Evolutionary conservation across 139 green algal genomes (phyloP), one percentile per base, ranked within the genome.

Genomic region (Chlorella sp.): DNA sequence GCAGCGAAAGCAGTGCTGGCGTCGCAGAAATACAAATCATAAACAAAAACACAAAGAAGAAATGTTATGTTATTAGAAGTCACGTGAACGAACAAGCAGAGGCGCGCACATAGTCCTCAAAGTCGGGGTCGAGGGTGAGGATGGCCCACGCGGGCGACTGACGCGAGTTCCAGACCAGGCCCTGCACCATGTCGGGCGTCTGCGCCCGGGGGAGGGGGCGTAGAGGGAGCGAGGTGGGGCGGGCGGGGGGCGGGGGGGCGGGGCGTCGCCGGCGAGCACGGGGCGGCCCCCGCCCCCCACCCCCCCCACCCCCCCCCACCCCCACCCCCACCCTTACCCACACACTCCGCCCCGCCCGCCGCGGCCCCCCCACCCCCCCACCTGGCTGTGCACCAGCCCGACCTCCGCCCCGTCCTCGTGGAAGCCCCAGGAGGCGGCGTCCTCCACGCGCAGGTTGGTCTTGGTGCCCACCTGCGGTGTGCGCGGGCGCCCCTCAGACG

Each of bases 41-140:
- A n/a, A n/a, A n/a, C n/a, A n/a, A n/a, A n/a, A n/a, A n/a, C n/a
- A n/a, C n/a, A n/a, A n/a, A n/a, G n/a, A n/a, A n/a, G n/a, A n/a
- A n/a, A n/a, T n/a, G n/a, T n/a, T n/a, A n/a, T n/a, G n/a, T n/a
- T n/a, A n/a, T n/a, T n/a, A n/a, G n/a, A n/a, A n/a, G n/a, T n/a
- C n/a, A n/a, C n/a, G n/a, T n/a, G n/a, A n/a, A n/a, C n/a, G n/a
- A n/a, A n/a, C n/a, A n/a, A n/a, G n/a, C n/a, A n/a, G n/a, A n/a
- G n/a, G n/a, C n/a, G n/a, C n/a, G 8, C n/a, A 77, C 23, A 14
- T 61, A 62, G 58, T 8, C 15, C 42, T 66, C 50, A 70, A 77
- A 77, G 42, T 60, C 53, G 41, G 70, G 70, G 51, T 77, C 46
- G 23, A 67, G 27, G 12, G 63, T 25, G 21, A 71, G 12, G 17